These are phyloP conservation scores for Elsinoe arachidis DNA, from an alignment of 2,329 filamentous ascomycete genomes.

Conservation along the genomic window DNA sequence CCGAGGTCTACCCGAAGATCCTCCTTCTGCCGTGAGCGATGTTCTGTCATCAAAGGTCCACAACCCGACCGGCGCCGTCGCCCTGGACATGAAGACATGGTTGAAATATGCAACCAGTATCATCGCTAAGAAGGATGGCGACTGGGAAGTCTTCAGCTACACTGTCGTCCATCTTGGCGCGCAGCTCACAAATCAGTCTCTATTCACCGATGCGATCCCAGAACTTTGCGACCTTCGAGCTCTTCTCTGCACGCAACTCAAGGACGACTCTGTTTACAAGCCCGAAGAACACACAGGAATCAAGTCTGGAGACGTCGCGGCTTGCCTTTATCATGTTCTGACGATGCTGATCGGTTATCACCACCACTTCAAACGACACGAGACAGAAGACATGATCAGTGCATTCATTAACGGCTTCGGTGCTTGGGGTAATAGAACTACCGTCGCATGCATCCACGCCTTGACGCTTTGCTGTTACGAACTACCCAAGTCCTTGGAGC, in stretches of 20 bases:
- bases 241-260: conserved; percentile 74
- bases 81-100: conserved; percentile 15
- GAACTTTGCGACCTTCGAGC: conserved; percentile 69
- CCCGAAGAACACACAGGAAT: conserved; percentile 71
- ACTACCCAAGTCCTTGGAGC: conserved; percentile 76
- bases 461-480: conserved; percentile 93
- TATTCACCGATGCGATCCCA: conserved; percentile 66
- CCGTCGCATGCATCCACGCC: conserved; percentile 89
- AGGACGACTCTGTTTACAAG: conserved; percentile 67
- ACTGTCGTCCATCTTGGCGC: conserved; percentile 76
- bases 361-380: conserved; percentile 68
- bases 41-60: conserved; percentile 38
- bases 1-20: conserved; percentile 46
- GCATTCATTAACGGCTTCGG: conserved; percentile 75
- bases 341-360: conserved; percentile 89
- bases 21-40: conserved; percentile 40
- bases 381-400: conserved; percentile 82
- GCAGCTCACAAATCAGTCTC: conserved; percentile 79
- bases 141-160: conserved; percentile 88
- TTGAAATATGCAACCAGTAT: conserved; percentile 15
- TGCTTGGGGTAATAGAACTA: conserved; percentile 49
- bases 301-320: conserved; percentile 78
- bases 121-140: conserved; percentile 14
- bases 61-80: conserved; percentile 15
- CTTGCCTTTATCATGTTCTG: conserved; percentile 78